phyloP scores from a whole-genome alignment of 1,284 basidiomycete genomes.

The Leccinum laetum region DNA sequence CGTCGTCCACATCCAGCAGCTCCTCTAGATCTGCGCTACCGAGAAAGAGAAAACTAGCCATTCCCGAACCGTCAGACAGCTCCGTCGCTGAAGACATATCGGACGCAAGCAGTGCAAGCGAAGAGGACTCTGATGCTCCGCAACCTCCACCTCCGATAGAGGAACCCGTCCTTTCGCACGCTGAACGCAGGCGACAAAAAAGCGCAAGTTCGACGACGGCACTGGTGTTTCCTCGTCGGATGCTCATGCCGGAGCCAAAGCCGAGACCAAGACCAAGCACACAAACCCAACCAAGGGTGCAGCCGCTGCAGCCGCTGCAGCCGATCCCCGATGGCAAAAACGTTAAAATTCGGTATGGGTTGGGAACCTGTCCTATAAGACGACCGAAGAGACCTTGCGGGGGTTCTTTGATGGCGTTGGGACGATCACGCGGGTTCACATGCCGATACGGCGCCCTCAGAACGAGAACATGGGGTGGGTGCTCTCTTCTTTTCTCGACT shows the following conservation, averaged over 20 bases:
- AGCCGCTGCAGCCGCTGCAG: not conserved
- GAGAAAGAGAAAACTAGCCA: conserved; percentile 23
- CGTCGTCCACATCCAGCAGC: conserved; percentile 15
- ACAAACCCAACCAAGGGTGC: not conserved
- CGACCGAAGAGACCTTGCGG: conserved; percentile 70
- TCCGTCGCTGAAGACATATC: conserved; percentile 2
- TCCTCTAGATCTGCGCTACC: conserved; percentile 9
- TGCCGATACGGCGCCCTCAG: conserved; percentile 64
- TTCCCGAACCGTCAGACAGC: conserved; percentile 11
- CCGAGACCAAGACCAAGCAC: conserved; percentile 1
- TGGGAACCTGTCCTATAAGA: conserved; percentile 94
- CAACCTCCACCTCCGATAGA: conserved; percentile 12
- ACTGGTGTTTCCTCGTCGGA: conserved; percentile 22
- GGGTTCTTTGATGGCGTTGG: conserved; percentile 74
- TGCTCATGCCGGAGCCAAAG: not conserved
- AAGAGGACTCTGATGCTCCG: conserved; percentile 9
- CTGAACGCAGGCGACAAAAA: conserved; percentile 53
- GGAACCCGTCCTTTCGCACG: conserved; percentile 62
- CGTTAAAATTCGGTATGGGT: conserved; percentile 92
- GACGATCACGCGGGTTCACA: conserved; percentile 71
- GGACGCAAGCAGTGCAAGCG: conserved; percentile 10
- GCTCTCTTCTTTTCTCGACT: not conserved
- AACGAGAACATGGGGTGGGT: conserved; percentile 69
- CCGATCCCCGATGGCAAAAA: conserved; percentile 31
- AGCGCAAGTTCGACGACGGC: conserved; percentile 47